Percentiles rank a stretch among this genome's conserved stretches.
phyloP scores from a whole-genome alignment of 768 basidiomycete genomes.

The Favolaschia claudopus region DNA sequence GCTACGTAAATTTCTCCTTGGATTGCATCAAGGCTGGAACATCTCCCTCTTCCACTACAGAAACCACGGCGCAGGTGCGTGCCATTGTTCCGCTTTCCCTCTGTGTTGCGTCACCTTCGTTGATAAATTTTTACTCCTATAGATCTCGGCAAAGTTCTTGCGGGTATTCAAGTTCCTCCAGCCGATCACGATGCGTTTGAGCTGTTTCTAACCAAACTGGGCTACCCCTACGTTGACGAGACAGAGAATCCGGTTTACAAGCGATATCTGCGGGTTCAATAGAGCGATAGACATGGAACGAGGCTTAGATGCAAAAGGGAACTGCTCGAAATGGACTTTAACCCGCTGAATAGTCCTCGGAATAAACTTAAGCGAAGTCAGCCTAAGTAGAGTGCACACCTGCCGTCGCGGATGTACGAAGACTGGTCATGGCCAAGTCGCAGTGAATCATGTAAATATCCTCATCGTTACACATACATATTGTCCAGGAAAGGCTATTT shows the following conservation, averaged over 20 bases:
- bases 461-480: no score
- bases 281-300: no score
- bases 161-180: conserved; percentile 90
- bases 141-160: conserved; percentile 94
- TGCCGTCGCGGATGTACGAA: no score
- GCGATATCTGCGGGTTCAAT: conserved; percentile 62
- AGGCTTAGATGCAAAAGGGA: no score
- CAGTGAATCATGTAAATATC: no score
- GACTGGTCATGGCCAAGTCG: no score
- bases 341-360: no score
- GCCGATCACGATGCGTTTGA: conserved; percentile 72
- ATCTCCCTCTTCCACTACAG: conserved; percentile 97
- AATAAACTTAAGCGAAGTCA: no score
- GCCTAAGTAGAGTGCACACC: no score
- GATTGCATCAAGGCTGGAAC: conserved; percentile 88
- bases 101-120: not conserved
- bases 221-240: conserved; percentile 92
- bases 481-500: no score
- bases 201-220: conserved; percentile 76
- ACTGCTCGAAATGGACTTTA: no score
- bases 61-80: conserved; percentile 93
- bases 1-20: conserved; percentile 87
- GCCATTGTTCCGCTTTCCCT: not conserved
- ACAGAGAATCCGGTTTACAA: conserved; percentile 88
- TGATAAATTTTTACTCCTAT: conserved; percentile 12